phyloP scores from a whole-genome alignment of 2,329 filamentous ascomycete genomes.

The Emmonsiellopsis sp. region DNA sequence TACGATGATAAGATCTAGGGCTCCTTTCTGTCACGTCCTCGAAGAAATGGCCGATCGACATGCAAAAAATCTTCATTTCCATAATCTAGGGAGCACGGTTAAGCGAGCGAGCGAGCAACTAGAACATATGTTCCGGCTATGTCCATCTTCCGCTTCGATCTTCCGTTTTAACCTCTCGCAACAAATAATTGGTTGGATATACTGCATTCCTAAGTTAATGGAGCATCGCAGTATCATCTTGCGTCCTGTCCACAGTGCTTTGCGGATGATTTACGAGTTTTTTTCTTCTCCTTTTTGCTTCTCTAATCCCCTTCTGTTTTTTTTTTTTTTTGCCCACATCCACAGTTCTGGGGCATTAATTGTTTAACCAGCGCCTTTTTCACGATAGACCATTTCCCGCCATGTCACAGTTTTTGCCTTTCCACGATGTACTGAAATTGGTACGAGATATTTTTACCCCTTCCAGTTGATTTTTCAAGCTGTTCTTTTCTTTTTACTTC shows the following conservation, averaged over 20 bases:
- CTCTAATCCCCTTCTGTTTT: not conserved
- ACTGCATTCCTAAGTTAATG: no score
- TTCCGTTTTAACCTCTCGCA: slow-evolving; percentile 8
- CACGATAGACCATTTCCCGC: slow-evolving; percentile 7
- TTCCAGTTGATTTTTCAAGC: not conserved
- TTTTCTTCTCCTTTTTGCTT: slow-evolving; percentile 8
- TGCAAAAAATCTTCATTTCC: not conserved
- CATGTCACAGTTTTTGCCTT: not conserved
- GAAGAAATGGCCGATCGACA: not conserved
- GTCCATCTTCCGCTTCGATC: slow-evolving; percentile 12
- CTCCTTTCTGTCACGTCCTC: not conserved
- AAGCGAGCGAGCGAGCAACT: slow-evolving; percentile 4
- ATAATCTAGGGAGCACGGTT: not conserved
- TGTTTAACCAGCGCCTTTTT: not conserved
- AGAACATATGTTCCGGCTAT: not conserved
- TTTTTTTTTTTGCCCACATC: no score
- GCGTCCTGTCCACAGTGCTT: not conserved
- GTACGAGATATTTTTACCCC: not conserved
- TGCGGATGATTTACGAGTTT: slow-evolving; percentile 3
- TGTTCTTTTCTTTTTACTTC: not conserved
- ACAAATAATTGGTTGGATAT: not conserved
- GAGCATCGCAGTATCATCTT: not conserved
- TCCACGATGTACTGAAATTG: not conserved
- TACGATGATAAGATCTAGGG: no score
- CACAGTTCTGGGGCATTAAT: no score